These are phyloP conservation scores for Fraxinus xanthoxyloides DNA, from an alignment of 305 asterid species.

Conservation along the genomic window DNA sequence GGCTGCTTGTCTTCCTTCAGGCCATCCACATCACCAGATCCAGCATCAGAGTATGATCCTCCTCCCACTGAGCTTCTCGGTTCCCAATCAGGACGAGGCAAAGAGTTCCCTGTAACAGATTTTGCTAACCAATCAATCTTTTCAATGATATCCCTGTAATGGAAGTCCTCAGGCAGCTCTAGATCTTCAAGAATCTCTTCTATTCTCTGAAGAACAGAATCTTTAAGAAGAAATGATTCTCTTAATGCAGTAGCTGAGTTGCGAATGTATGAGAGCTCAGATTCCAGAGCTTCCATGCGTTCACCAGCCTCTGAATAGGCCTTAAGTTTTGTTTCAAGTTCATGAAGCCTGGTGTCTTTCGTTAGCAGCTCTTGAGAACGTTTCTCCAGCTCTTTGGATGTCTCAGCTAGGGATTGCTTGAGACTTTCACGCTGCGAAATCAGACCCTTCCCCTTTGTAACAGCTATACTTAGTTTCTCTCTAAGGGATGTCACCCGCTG, in stretches of 20 bases:
- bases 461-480: constrained; percentile 96
- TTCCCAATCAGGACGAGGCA: constrained; percentile 62
- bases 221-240: constrained; percentile 98
- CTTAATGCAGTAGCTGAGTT: constrained; percentile 92
- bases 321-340: constrained; percentile 78
- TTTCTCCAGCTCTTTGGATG: constrained; percentile 71
- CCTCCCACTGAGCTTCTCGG: constrained; percentile 54
- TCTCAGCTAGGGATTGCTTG: constrained; percentile 80
- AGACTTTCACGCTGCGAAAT: constrained; percentile 89
- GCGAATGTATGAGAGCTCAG: constrained; percentile 97
- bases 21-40: constrained; percentile 58
- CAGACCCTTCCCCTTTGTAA: constrained; percentile 93
- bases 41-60: constrained; percentile 64
- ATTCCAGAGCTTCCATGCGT: constrained; percentile 97
- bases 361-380: constrained; percentile 69
- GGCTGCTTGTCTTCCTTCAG: constrained; percentile 59
- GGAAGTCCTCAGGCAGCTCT: constrained; percentile 91
- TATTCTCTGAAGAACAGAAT: constrained; percentile 87
- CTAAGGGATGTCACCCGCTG: constrained; percentile 84
- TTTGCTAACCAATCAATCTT: constrained; percentile 91
- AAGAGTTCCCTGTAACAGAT: constrained; percentile 56
- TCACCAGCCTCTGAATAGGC: constrained; percentile 94
- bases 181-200: constrained; percentile 96
- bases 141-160: constrained; percentile 76
- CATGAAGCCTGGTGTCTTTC: constrained; percentile 71